These are phyloP conservation scores for Apophysomyces elegans DNA, from an alignment of 371 early-diverging fungal species.

Conservation along the genomic window DNA sequence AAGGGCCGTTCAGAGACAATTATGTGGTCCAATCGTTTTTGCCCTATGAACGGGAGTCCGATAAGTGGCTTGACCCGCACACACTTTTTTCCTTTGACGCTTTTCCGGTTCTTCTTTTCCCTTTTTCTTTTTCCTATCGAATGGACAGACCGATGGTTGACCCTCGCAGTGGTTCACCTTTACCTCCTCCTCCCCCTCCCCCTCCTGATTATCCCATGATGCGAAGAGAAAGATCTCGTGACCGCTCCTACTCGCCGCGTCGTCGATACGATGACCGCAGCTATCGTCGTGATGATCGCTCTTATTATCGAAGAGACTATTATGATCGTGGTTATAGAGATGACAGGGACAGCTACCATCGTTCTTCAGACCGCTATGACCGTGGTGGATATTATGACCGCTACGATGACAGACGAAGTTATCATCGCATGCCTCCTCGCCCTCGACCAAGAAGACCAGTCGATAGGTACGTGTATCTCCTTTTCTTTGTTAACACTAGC, in stretches of 20 bases:
- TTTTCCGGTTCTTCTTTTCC: not conserved
- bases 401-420: conserved; percentile 32
- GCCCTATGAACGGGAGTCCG: too few species aligned
- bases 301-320: conserved; percentile 18
- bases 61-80: too few species aligned
- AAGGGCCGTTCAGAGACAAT: too few species aligned
- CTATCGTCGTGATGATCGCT: conserved; percentile 18
- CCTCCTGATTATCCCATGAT: conserved; percentile 32
- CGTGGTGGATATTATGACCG: conserved; percentile 35
- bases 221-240: conserved; percentile 42
- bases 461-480: conserved; percentile 41
- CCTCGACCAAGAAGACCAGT: conserved; percentile 62
- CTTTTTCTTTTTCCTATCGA: not conserved
- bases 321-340: conserved; percentile 47
- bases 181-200: conserved; percentile 29
- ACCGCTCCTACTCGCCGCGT: conserved; percentile 57
- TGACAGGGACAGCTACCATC: conserved; percentile 38
- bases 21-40: too few species aligned
- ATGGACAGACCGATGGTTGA: conserved; percentile 17
- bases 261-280: conserved; percentile 31
- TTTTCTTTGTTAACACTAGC: not conserved
- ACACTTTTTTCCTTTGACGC: not conserved
- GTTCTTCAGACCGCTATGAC: conserved; percentile 40
- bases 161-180: conserved; percentile 32
- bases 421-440: conserved; percentile 49